Evolutionary conservation across 2,329 filamentous ascomycete genomes (phyloP), one percentile per base, ranked within the genome.

Genomic region (Annulohypoxylon truncatum): DNA sequence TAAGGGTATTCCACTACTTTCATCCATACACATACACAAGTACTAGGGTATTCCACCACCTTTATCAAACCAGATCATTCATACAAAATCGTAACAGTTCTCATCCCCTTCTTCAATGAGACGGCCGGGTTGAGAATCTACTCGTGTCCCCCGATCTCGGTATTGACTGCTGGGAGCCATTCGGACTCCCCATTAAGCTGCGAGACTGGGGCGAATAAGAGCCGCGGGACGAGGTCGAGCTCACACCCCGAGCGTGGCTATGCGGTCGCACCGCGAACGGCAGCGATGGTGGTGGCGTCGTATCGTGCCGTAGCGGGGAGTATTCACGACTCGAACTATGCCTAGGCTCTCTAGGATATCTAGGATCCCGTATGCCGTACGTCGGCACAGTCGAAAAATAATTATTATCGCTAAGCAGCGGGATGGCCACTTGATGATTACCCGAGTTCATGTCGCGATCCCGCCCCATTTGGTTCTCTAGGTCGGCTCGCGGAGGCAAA

Each of bases 401-500:
- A 42, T 29, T 18, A 52, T 29, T 42, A 5, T 20, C 15, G 15
- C 51, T 42, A 10, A 64, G 61, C 22, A 64, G 26, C 20, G 61
- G 61, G n/a, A 44, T 60, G 1, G 50, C 54, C 24, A 44, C n/a
- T 7, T 59, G 61, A 33, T 40, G 4, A 24, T 15, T 20, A 44
- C 26, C 18, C 3, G 29, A 29, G 44, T 61, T 40, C 46, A 46
- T 33, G 7, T 62, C 55, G 46, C 54, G 58, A 3, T 46, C 59
- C 66, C 64, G 69, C 13, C 57, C 40, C 13, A 47, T 24, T 15
- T 69, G 62, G 54, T 59, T 46, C 6, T 66, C 52, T 15, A 70
- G 35, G 26, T 51, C 54, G 24, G 60, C 26, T 13, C 29, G 66
- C 8, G 33, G 51, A 28, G 67, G 56, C 15, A 53, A 35, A 29